Evolutionary conservation across 192 early-diverging fungal genomes (phyloP).

Genomic region (Backusella mclennaniae): DNA sequence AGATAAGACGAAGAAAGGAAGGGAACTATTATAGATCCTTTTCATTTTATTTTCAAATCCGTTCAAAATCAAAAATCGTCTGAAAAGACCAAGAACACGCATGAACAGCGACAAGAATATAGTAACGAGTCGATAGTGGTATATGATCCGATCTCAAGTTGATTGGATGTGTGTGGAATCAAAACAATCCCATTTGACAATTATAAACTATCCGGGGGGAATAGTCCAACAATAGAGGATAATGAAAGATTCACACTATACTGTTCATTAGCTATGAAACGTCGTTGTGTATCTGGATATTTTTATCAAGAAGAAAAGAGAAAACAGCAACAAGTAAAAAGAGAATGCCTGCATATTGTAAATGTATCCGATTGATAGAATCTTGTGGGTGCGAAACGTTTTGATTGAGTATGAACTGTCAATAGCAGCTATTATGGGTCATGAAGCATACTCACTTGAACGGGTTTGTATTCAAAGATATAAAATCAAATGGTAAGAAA

Average conservation of each 20-base stretch:
- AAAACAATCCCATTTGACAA: slow-evolving; percentile 32
- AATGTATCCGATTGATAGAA: slow-evolving; percentile 45
- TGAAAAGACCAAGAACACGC: slow-evolving; percentile 4
- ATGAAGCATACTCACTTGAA: slow-evolving; percentile 63
- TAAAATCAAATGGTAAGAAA: slow-evolving; percentile 38
- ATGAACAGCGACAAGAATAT: slow-evolving; percentile 19
- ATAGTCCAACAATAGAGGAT: neutral
- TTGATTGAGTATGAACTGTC: slow-evolving; percentile 57
- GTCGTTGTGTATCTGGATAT: slow-evolving; percentile 40
- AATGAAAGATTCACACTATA: neutral
- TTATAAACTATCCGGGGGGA: slow-evolving; percentile 15
- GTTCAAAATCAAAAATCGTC: slow-evolving; percentile 7
- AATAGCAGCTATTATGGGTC: slow-evolving; percentile 63
- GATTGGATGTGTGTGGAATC: slow-evolving; percentile 13
- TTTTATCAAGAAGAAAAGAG: slow-evolving; percentile 54
- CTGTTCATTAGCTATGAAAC: slow-evolving; percentile 20
- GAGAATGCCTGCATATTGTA: slow-evolving; percentile 56
- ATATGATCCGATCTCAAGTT: neutral
- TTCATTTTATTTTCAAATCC: neutral
- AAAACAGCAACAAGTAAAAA: slow-evolving; percentile 56
- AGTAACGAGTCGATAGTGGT: slow-evolving; percentile 6
- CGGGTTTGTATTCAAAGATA: slow-evolving; percentile 64
- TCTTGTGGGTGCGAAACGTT: slow-evolving; percentile 43
- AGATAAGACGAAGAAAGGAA: neutral
- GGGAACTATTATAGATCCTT: neutral